Percentiles rank a stretch among this genome's conserved stretches.
phyloP scores from a whole-genome alignment of 208 protist genomes.

The Naegleria lovaniensis region DNA sequence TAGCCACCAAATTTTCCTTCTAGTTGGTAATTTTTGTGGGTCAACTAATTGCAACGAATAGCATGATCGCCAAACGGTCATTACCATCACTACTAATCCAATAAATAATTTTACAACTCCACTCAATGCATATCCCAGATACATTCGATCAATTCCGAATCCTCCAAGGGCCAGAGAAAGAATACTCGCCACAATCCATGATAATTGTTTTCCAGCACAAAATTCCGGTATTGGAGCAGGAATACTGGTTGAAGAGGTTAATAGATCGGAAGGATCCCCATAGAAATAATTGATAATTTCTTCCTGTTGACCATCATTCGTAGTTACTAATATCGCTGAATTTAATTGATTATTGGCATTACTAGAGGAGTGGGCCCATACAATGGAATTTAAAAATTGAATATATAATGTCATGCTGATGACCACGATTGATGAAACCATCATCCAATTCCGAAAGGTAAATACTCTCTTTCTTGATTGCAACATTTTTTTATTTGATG shows the following conservation, averaged over 20 bases:
- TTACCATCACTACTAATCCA: neutral
- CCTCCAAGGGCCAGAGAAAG: neutral
- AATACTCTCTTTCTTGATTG: no score
- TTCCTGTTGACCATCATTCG: neutral
- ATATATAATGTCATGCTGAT: no score
- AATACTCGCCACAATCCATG: neutral
- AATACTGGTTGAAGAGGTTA: neutral
- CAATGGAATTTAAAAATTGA: no score
- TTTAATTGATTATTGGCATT: no score
- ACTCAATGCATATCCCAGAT: neutral
- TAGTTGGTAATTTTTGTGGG: no score
- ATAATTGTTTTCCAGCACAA: neutral
- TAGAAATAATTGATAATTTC: neutral
- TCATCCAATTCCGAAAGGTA: no score
- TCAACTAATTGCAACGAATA: no score
- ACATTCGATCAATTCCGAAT: neutral
- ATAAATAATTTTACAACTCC: conserved; percentile 1
- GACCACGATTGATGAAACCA: no score
- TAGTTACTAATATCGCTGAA: no score
- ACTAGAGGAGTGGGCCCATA: no score
- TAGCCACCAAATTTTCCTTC: neutral
- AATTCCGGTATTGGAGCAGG: neutral
- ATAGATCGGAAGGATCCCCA: neutral
- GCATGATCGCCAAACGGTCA: no score
- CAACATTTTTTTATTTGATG: no score